Evolutionary conservation across 169 alveolate species (phyloP).

Genomic region (Perkinsus olseni): DNA sequence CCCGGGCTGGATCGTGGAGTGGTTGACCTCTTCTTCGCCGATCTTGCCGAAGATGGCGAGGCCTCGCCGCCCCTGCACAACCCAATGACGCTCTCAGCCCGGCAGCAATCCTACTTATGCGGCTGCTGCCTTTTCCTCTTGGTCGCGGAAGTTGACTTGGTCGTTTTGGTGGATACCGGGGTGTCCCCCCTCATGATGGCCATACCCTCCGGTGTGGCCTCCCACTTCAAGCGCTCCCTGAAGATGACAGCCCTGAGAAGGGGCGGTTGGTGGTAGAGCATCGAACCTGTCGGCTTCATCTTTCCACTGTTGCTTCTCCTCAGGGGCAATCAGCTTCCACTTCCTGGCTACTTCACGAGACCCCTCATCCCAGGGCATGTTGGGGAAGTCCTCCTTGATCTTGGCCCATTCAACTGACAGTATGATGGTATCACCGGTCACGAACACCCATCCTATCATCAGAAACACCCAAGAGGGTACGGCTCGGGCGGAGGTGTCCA

Average conservation of each 20-base stretch:
- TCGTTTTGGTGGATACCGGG: background rate
- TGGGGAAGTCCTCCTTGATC: background rate
- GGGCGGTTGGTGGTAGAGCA: background rate
- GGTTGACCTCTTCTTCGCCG: background rate
- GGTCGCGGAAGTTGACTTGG: background rate
- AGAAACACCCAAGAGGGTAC: no score
- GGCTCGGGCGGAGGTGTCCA: no score
- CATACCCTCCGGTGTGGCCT: background rate
- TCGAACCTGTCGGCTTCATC: background rate
- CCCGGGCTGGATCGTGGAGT: background rate
- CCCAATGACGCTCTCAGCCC: background rate
- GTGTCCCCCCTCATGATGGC: background rate
- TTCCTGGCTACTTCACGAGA: background rate
- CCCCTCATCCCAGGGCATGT: background rate
- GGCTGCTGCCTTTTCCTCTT: background rate
- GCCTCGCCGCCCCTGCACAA: background rate
- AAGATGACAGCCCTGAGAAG: background rate
- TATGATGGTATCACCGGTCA: no score
- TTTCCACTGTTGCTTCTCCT: background rate
- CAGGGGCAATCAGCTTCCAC: background rate
- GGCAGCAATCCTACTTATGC: background rate
- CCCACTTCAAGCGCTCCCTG: background rate
- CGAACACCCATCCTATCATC: no score
- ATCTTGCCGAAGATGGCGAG: background rate
- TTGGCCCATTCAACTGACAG: background rate